Base-by-base conservation (phyloP, 2,329 filamentous ascomycete species). In the Colletotrichum liaoningense region DNA sequence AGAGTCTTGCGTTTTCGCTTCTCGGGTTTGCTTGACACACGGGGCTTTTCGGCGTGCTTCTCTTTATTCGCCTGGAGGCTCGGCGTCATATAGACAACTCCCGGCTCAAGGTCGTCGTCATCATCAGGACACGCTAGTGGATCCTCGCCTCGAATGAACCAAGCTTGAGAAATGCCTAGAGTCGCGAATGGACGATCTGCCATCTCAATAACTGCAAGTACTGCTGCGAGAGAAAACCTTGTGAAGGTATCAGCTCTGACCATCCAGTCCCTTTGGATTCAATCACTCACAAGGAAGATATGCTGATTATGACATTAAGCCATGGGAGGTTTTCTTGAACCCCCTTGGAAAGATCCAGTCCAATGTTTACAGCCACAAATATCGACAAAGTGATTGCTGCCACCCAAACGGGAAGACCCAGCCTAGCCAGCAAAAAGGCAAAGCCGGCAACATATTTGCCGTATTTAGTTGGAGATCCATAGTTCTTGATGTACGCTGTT, bases 101-200 rank as follows among this genome's bases (percentile, higher is more conserved):
- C 62, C 6, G 67, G 28, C 26, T 54, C 60, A 12, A 70, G 8
- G n/a, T 65, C 70, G 16, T 62, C 49, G 16, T 62, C 49, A 1
- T 73, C 33, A 3, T 52, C 46, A 2, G 46, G 22, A 1, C 4
- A 28, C 2, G 56, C 30, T 2, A 65, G 16, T 2, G 67, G 35
- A 22, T 70, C 22, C 7, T 70, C 56, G 9, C 60, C 60, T 5
- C 46, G 67, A 6, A 66, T 56, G 28, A 73, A 73, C 70, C 70
- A 70, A 9, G 60, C 0, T 30, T 70, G 70, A 9, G 70, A 73
- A 19, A 73, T 19, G 0, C 67, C 70, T 12, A 73, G 38, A 3
- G 70, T 73, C n/a, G 70, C 70, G 12, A 73, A 73, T 5, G 70
- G 70, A 24, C 70, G 55, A 26, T 73, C 67, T 11, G 67, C 67